Evolutionary conservation across 2,329 filamentous ascomycete genomes (phyloP).

Genomic region (Exophiala bonariae): DNA sequence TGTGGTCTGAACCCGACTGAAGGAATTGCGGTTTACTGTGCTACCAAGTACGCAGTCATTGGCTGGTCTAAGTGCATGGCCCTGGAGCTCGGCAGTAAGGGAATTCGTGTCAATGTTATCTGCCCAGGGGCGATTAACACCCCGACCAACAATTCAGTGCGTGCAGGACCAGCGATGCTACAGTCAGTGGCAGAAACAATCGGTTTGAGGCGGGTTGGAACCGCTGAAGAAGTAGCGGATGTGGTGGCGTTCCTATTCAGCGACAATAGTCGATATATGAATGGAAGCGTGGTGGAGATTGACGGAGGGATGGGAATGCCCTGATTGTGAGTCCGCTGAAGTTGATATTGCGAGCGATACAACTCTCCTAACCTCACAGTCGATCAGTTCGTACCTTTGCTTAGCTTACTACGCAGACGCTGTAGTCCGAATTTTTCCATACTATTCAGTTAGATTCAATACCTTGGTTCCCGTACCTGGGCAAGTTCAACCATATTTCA

Average conservation of each 20-base stretch:
- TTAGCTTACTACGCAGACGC: too few relatives aligned
- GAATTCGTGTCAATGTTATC: constrained; percentile 82
- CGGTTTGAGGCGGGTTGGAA: constrained; percentile 44
- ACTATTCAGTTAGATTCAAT: too few relatives aligned
- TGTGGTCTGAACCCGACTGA: constrained; percentile 31
- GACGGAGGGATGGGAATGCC: too few relatives aligned
- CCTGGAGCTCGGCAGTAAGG: constrained; percentile 45
- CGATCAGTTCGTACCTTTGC: too few relatives aligned
- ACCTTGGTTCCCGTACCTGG: too few relatives aligned
- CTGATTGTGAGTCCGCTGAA: too few relatives aligned
- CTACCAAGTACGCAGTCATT: constrained; percentile 28
- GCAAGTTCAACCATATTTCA: too few relatives aligned
- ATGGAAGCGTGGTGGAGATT: constrained; percentile 48
- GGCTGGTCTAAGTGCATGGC: constrained; percentile 30
- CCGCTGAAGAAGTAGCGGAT: constrained; percentile 50
- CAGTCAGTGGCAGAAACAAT: too few relatives aligned
- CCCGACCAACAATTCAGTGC: constrained; percentile 70
- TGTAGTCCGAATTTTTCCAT: too few relatives aligned
- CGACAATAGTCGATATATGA: constrained; percentile 46
- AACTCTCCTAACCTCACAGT: too few relatives aligned
- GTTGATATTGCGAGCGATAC: too few relatives aligned
- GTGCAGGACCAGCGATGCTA: not conserved
- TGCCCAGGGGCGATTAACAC: constrained; percentile 87
- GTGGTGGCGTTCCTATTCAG: constrained; percentile 51
- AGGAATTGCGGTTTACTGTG: constrained; percentile 32